Evolutionary conservation across 768 basidiomycete genomes (phyloP), one percentile per base, ranked within the genome.

Genomic region (Mycena alexandri): DNA sequence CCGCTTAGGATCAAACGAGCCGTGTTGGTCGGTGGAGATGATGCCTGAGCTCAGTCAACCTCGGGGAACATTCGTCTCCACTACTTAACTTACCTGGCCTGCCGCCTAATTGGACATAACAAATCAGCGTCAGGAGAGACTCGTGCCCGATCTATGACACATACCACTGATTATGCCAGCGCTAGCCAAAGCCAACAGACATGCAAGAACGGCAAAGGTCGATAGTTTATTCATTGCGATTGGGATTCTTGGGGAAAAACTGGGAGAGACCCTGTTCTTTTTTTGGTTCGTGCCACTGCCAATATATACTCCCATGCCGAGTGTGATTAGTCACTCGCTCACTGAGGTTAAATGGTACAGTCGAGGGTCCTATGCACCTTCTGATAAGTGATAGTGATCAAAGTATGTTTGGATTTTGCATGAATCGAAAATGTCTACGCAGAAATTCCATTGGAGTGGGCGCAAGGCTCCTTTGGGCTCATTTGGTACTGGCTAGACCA

Each of bases 301-400:
- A 56, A 56, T 56, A 56, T 56, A 56, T 56, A 53, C 52, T 36
- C 29, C 52, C 52, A 52, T 36, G 25, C 29, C 51, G 19, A 17
- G 34, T 56, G 41, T 43, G 54, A 16, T 41, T 56, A 43, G 38
- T 56, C 54, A 56, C 41, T 56, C 38, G 36, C 41, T 56, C 36
- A 56, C 41, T 56, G 54, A 56, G 41, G 54, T 56, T 56, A 56
- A 56, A 56, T 56, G 54, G 54, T 22, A 42, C 52, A 51, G 50
- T 51, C 33, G 52, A 25, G 34, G 52, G 52, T 53, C 34, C 52
- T 53, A 33, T 38, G n/a, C n/a, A 36, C 33, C 52, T 34, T 38
- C 34, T 53, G 52, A 53, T 34, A 53, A 53, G 34, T 34, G 52
- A 53, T 53, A 34, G 52, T 34, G 29, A 53, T 53, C 52, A 53